Evolutionary conservation across 78 protist species (phyloP).

Genomic region (Mantamonas sphyraenae): DNA sequence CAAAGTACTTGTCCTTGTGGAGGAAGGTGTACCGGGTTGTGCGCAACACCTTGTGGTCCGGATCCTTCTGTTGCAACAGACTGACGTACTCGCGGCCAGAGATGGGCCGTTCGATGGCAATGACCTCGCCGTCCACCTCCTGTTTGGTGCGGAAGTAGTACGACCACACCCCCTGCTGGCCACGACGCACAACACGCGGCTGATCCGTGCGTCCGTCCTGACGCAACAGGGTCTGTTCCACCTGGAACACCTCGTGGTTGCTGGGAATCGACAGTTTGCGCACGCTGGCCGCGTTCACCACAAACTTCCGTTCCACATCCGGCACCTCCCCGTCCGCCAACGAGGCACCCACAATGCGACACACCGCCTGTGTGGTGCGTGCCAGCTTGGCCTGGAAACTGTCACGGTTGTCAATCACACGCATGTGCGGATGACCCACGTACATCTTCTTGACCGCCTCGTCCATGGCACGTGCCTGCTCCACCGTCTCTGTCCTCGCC

Average conservation of each 20-base stretch:
- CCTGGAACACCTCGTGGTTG: background rate
- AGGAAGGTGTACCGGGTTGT: slow-evolving; percentile 4
- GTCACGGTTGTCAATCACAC: slow-evolving; percentile 26
- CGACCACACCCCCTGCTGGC: background rate
- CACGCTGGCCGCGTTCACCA: background rate
- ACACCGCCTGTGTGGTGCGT: slow-evolving; percentile 2
- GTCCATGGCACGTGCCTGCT: slow-evolving; percentile 18
- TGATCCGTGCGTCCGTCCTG: background rate
- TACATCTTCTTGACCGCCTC: slow-evolving; percentile 8
- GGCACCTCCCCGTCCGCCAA: background rate
- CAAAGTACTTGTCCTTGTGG: slow-evolving; percentile 11
- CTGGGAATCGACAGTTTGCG: no score
- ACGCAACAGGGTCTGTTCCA: background rate
- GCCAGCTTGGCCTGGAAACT: slow-evolving; percentile 11
- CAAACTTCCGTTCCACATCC: background rate
- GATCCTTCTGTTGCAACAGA: slow-evolving; percentile 10
- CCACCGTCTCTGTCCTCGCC: slow-evolving; percentile 26
- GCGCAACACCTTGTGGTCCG: background rate
- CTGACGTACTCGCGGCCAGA: slow-evolving; percentile 10
- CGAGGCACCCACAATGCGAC: background rate
- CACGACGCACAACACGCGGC: background rate
- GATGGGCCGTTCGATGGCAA: slow-evolving; percentile 1
- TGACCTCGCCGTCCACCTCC: background rate
- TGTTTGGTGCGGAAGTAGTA: background rate
- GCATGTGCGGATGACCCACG: slow-evolving; percentile 22